Conservation (phyloP, 371 early-diverging fungal genomes). For the Haplosporangium sp. region DNA sequence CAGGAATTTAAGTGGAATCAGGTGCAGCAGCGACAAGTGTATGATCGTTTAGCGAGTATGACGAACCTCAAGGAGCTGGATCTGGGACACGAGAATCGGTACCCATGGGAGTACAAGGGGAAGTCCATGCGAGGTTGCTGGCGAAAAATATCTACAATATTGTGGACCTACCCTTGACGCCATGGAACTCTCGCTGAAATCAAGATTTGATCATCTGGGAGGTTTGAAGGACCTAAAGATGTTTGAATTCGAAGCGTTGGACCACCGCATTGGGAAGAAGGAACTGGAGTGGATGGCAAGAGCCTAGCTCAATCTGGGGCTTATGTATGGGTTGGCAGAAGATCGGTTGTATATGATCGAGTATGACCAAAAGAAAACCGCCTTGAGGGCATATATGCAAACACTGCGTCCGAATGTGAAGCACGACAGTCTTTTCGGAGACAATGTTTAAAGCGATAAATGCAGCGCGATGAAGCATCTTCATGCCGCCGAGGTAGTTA, state of each 20-base stretch:
- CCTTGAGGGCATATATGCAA: neutral
- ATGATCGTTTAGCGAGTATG: too few relatives aligned
- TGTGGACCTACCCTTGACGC: neutral
- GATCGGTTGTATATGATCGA: neutral
- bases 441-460: too few relatives aligned
- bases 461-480: too few relatives aligned
- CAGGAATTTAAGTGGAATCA: too few relatives aligned
- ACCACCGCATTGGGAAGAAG: neutral
- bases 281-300: conserved; percentile 10
- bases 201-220: conserved; percentile 1
- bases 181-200: conserved; percentile 2
- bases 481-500: too few relatives aligned
- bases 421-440: too few relatives aligned
- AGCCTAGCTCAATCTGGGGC: neutral
- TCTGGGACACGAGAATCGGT: too few relatives aligned
- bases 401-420: neutral
- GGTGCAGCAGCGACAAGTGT: too few relatives aligned
- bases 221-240: neutral
- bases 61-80: too few relatives aligned
- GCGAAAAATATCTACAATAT: neutral
- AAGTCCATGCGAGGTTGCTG: too few relatives aligned
- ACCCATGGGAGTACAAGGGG: too few relatives aligned
- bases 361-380: neutral
- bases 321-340: conserved; percentile 1
- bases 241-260: neutral